phyloP scores from a whole-genome alignment of 805 yeast genomes.

The Candida awuae region DNA sequence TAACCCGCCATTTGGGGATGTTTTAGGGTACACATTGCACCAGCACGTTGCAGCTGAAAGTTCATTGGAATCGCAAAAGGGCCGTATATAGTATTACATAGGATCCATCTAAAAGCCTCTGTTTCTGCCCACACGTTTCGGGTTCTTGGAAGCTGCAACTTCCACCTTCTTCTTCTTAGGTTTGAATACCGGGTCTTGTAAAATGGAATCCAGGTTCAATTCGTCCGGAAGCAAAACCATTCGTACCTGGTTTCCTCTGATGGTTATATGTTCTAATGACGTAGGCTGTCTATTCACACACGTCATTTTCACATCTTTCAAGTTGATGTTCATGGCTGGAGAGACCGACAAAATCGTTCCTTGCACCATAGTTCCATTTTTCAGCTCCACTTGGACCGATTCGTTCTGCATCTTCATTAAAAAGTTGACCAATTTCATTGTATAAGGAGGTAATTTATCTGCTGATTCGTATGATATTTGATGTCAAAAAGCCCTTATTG shows the following conservation, averaged over 20 bases:
- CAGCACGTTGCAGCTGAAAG: too few relatives aligned
- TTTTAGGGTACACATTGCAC: too few relatives aligned
- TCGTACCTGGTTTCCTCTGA: constrained; percentile 85
- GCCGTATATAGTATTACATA: too few relatives aligned
- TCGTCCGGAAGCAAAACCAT: constrained; percentile 81
- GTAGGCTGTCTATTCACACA: constrained; percentile 63
- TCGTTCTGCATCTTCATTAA: constrained; percentile 80
- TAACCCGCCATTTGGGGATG: too few relatives aligned
- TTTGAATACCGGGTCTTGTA: constrained; percentile 42
- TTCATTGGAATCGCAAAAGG: too few relatives aligned
- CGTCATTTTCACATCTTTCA: constrained; percentile 74
- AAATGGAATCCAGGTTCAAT: constrained; percentile 57
- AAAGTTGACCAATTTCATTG: constrained; percentile 65
- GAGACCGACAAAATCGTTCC: constrained; percentile 82
- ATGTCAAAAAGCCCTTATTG: too few relatives aligned
- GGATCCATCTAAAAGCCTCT: constrained; percentile 12
- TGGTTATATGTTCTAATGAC: constrained; percentile 65
- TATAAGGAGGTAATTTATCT: too few relatives aligned
- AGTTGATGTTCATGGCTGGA: constrained; percentile 82
- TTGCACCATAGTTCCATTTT: constrained; percentile 79
- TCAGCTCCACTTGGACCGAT: constrained; percentile 82
- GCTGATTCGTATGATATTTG: too few relatives aligned
- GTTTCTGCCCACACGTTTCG: constrained; percentile 16
- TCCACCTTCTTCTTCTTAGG: constrained; percentile 29
- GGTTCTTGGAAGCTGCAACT: constrained; percentile 1